Conservation (phyloP, 495 filamentous ascomycete species). For the Lasiosphaeriaceae sp. region DNA sequence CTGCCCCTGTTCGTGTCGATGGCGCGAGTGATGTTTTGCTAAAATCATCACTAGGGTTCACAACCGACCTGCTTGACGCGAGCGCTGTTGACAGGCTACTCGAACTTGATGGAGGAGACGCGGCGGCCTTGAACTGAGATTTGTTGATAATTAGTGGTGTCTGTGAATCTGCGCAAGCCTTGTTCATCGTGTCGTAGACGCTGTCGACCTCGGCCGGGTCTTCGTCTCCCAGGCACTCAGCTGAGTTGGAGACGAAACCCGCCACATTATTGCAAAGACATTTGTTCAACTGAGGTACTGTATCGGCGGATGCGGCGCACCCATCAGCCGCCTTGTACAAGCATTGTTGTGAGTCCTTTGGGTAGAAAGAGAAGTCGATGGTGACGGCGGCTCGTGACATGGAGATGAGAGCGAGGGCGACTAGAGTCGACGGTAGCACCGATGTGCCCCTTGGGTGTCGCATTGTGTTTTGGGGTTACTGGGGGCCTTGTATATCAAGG, state of each 20-base stretch:
- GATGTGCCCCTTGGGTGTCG: slow-evolving; percentile 2
- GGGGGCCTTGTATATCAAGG: background rate
- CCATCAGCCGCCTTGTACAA: slow-evolving; percentile 29
- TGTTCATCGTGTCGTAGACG: slow-evolving; percentile 35
- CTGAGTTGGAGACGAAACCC: slow-evolving; percentile 41
- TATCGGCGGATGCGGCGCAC: slow-evolving; percentile 20
- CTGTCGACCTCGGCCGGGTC: slow-evolving; percentile 25
- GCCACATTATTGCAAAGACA: slow-evolving; percentile 43
- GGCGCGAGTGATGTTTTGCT: background rate
- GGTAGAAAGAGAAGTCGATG: slow-evolving; percentile 44
- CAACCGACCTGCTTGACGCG: slow-evolving; percentile 2
- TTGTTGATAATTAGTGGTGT: slow-evolving; percentile 27
- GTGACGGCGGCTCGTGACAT: slow-evolving; percentile 12
- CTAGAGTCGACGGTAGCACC: slow-evolving; percentile 18
- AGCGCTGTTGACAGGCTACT: background rate
- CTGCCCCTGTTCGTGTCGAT: background rate
- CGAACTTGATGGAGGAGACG: background rate
- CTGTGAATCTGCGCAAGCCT: slow-evolving; percentile 24
- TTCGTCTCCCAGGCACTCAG: slow-evolving; percentile 34
- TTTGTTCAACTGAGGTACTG: slow-evolving; percentile 32
- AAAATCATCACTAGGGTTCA: background rate
- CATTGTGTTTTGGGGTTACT: slow-evolving; percentile 15
- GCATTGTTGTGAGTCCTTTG: slow-evolving; percentile 34
- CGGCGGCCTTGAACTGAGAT: slow-evolving; percentile 18
- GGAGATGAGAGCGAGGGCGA: slow-evolving; percentile 30